These are phyloP conservation scores for Maudiozyma pseudohumilis DNA, from an alignment of 805 yeast genomes.

Conservation along the genomic window DNA sequence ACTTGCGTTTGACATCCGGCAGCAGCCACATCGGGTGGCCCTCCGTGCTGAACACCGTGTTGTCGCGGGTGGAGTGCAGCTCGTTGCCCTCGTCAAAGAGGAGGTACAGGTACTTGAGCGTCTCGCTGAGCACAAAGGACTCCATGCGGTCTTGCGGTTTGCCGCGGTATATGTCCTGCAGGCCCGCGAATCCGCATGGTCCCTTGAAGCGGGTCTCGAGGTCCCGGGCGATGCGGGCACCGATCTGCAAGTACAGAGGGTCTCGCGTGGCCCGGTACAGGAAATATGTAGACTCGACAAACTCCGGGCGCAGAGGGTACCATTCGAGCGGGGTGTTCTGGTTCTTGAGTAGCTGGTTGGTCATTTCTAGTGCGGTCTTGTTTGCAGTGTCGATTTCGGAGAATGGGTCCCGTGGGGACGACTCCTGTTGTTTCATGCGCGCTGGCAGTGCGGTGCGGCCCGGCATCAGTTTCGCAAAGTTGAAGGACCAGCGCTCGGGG, in stretches of 20 bases:
- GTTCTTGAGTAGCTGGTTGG: background rate
- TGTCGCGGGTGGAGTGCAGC: constrained; percentile 34
- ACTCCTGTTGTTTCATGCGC: too few relatives aligned
- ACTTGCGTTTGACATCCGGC: constrained; percentile 22
- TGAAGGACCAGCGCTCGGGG: constrained; percentile 78
- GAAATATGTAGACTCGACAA: constrained; percentile 79
- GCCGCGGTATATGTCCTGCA: constrained; percentile 57
- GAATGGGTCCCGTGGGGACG: background rate
- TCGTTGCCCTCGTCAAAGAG: constrained; percentile 65
- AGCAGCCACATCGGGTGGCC: constrained; percentile 84
- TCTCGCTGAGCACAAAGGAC: constrained; percentile 79
- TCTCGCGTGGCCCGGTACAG: constrained; percentile 77
- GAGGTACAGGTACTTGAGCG: constrained; percentile 71
- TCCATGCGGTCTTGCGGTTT: constrained; percentile 76
- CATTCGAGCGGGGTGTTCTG: constrained; percentile 47
- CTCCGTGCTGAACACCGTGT: constrained; percentile 66
- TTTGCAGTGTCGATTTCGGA: background rate
- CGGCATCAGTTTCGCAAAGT: background rate
- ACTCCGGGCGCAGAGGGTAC: constrained; percentile 92
- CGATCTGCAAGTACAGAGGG: constrained; percentile 71
- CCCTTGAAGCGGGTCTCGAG: constrained; percentile 43
- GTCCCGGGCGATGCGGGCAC: constrained; percentile 51
- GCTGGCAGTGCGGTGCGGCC: too few relatives aligned
- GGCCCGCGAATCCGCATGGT: constrained; percentile 74
- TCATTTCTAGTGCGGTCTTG: background rate